Evolutionary conservation across 1,284 basidiomycete genomes (phyloP).

Genomic region (Ustilago sp.): DNA sequence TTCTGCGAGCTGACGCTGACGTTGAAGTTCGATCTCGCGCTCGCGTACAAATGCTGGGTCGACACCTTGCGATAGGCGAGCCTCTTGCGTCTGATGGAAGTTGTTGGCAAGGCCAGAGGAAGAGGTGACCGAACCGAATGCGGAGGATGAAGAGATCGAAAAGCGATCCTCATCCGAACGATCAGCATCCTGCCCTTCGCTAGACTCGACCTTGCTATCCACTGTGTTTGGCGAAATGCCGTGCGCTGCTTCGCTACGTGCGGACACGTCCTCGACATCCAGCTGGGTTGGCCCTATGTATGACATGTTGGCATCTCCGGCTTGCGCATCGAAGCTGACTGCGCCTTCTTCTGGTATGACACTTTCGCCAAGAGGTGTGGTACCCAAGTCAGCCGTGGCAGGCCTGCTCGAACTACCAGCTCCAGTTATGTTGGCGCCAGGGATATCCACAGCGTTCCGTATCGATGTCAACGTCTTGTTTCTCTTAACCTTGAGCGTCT

Average conservation of each 20-base stretch:
- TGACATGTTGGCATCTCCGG: slow-evolving; percentile 16
- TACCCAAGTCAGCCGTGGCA: slow-evolving; percentile 11
- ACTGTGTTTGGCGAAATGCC: background rate
- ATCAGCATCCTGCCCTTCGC: slow-evolving; percentile 24
- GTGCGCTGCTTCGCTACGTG: background rate
- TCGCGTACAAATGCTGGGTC: slow-evolving; percentile 29
- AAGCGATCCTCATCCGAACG: slow-evolving; percentile 51
- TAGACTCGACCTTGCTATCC: background rate
- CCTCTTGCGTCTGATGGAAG: slow-evolving; percentile 18
- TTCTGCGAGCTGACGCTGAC: slow-evolving; percentile 34
- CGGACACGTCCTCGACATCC: background rate
- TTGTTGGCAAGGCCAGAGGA: slow-evolving; percentile 37
- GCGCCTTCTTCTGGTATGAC: slow-evolving; percentile 40
- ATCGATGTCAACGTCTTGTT: slow-evolving; percentile 30
- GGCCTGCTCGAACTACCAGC: background rate
- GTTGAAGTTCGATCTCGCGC: slow-evolving; percentile 32
- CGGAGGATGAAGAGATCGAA: slow-evolving; percentile 52
- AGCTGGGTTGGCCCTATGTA: slow-evolving; percentile 3
- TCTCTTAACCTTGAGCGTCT: slow-evolving; percentile 70
- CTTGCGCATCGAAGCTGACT: slow-evolving; percentile 4
- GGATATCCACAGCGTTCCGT: slow-evolving; percentile 27
- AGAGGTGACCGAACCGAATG: slow-evolving; percentile 46
- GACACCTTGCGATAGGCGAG: slow-evolving; percentile 6
- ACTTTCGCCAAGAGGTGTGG: slow-evolving; percentile 29
- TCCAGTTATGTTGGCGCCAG: background rate